These are phyloP conservation scores for Cryptococcus deneoformans DNA, from an alignment of 1,284 basidiomycete genomes.

Conservation along the genomic window DNA sequence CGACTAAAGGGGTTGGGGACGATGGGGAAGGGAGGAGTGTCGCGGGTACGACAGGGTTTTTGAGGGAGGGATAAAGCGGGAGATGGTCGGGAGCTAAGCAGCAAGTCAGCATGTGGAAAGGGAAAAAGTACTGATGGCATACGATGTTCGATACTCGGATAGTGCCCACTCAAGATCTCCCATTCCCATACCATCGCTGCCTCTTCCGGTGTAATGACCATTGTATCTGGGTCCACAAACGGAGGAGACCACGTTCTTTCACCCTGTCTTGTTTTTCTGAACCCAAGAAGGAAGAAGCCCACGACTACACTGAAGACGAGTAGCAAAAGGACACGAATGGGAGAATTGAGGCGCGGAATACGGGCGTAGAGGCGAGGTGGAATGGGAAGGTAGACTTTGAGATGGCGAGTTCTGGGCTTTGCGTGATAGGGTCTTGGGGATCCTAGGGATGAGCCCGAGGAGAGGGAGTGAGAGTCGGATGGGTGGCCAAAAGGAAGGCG, in stretches of 20 bases:
- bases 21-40: slow-evolving; percentile 53
- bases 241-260: slow-evolving; percentile 65
- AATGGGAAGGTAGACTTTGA: slow-evolving; percentile 57
- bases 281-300: slow-evolving; percentile 54
- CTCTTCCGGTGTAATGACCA: slow-evolving; percentile 72
- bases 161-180: slow-evolving; percentile 87
- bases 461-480: slow-evolving; percentile 6
- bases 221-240: slow-evolving; percentile 68
- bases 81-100: slow-evolving; percentile 64
- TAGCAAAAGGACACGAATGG: slow-evolving; percentile 55
- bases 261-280: slow-evolving; percentile 50
- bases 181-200: slow-evolving; percentile 86
- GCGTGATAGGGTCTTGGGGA: slow-evolving; percentile 17
- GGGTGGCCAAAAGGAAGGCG: slow-evolving; percentile 5
- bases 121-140: slow-evolving; percentile 39
- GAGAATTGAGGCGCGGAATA: slow-evolving; percentile 53
- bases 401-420: slow-evolving; percentile 16
- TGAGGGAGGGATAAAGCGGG: slow-evolving; percentile 57
- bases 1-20: slow-evolving; percentile 28
- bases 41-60: slow-evolving; percentile 63
- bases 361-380: slow-evolving; percentile 56
- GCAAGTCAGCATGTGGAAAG: not conserved
- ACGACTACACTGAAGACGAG: slow-evolving; percentile 52
- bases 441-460: slow-evolving; percentile 1
- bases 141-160: slow-evolving; percentile 75